These are phyloP conservation scores for Heteromeles arbutifolia DNA, from an alignment of 306 rosid species.

Conservation along the genomic window DNA sequence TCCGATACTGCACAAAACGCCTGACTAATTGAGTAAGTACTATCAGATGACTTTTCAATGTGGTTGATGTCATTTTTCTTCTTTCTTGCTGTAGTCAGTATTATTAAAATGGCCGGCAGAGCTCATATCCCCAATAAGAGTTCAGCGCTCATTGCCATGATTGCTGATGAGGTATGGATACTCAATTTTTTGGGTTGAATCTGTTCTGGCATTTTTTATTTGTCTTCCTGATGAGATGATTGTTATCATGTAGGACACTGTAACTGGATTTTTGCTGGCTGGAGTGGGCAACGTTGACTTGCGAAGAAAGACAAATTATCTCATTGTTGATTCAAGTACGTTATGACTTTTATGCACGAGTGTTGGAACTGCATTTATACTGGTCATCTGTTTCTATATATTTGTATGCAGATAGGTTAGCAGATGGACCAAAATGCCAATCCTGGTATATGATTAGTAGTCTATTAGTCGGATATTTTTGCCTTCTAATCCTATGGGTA, in stretches of 20 bases:
- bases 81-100: background rate
- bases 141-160: constrained; percentile 83
- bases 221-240: background rate
- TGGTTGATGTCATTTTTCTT: background rate
- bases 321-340: constrained; percentile 89
- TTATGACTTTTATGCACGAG: background rate
- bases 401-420: background rate
- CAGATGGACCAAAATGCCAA: background rate
- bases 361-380: background rate
- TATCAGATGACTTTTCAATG: background rate
- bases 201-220: background rate
- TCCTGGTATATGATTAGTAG: background rate
- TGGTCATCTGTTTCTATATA: background rate
- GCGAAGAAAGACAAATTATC: constrained; percentile 91
- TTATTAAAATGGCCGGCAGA: constrained; percentile 60
- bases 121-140: constrained; percentile 42
- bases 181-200: background rate
- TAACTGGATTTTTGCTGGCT: constrained; percentile 89
- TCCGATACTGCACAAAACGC: too few relatives aligned
- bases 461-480: background rate
- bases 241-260: constrained; percentile 53
- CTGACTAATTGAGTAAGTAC: too few relatives aligned
- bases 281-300: constrained; percentile 96
- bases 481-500: background rate
- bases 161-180: constrained; percentile 80